Evolutionary conservation across 331 rosid species (phyloP).

Genomic region (Cydonia oblonga): DNA sequence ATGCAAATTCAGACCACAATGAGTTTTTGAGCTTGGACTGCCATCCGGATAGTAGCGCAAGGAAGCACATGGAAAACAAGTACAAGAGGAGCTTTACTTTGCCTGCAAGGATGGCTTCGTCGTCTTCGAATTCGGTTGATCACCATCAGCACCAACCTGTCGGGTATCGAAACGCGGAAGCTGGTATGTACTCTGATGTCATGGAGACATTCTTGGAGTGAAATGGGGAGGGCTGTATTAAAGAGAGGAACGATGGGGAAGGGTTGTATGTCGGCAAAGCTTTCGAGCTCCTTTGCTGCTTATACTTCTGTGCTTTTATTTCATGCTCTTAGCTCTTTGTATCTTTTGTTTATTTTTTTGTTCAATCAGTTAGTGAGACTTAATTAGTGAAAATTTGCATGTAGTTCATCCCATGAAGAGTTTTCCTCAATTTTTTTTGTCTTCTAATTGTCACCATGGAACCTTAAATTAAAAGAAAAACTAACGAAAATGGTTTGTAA

Average conservation of each 20-base stretch:
- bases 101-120: slow-evolving; percentile 73
- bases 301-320: slow-evolving; percentile 24
- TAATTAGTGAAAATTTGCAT: slow-evolving; percentile 17
- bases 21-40: slow-evolving; percentile 92
- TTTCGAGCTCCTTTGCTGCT: slow-evolving; percentile 26
- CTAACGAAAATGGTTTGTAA: no score
- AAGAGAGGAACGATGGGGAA: slow-evolving; percentile 11
- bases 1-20: slow-evolving; percentile 42
- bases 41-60: slow-evolving; percentile 38
- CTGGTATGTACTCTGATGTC: slow-evolving; percentile 72
- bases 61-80: slow-evolving; percentile 54
- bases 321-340: slow-evolving; percentile 23
- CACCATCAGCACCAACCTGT: slow-evolving; percentile 53
- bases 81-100: slow-evolving; percentile 76
- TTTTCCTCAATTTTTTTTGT: not conserved
- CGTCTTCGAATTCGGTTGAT: slow-evolving; percentile 78
- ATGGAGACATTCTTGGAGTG: slow-evolving; percentile 91
- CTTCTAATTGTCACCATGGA: not conserved
- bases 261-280: slow-evolving; percentile 53
- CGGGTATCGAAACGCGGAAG: slow-evolving; percentile 67
- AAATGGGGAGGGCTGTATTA: slow-evolving; percentile 7
- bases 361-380: slow-evolving; percentile 23
- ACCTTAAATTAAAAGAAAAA: not conserved
- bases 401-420: slow-evolving; percentile 20
- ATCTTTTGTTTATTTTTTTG: slow-evolving; percentile 14